A percentile compares a stretch with the other conserved stretches of the same genome.
Conservation (phyloP, 139 green algal genomes). For the Volvox africanus region DNA sequence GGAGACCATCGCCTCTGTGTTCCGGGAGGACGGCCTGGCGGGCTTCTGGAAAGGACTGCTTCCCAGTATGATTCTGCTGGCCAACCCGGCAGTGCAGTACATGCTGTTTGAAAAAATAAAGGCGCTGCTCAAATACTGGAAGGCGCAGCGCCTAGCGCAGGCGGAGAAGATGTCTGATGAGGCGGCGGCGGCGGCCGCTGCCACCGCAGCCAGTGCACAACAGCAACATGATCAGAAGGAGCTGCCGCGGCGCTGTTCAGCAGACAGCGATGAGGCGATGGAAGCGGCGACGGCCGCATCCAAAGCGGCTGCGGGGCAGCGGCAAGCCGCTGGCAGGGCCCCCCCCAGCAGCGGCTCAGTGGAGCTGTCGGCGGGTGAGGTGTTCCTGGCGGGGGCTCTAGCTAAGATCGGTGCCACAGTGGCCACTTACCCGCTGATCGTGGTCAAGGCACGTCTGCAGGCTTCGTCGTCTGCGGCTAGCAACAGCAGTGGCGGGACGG, state of each 20-base stretch:
- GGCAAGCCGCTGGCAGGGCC: neutral
- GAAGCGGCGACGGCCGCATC: neutral
- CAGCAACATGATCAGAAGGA: neutral
- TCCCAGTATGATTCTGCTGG: constrained; percentile 90
- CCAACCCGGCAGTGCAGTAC: constrained; percentile 90
- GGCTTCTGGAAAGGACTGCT: constrained; percentile 80
- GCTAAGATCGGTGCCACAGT: constrained; percentile 91
- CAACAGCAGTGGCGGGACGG: neutral
- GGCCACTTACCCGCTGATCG: constrained; percentile 93
- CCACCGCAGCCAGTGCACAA: neutral
- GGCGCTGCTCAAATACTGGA: constrained; percentile 41
- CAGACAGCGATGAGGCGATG: constrained; percentile 14
- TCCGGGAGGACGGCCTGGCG: constrained; percentile 49
- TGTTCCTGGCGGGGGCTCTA: constrained; percentile 85
- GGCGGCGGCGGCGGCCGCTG: neutral
- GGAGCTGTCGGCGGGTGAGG: constrained; percentile 67
- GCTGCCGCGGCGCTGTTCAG: neutral
- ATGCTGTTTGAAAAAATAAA: constrained; percentile 87
- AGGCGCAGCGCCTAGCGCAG: constrained; percentile 30
- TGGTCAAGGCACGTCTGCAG: constrained; percentile 92
- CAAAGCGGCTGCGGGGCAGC: too few species aligned
- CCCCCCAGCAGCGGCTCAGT: neutral
- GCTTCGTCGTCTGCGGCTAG: neutral
- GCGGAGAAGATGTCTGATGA: neutral
- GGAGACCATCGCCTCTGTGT: constrained; percentile 53